phyloP scores from a whole-genome alignment of 495 filamentous ascomycete genomes.

The Evernia prunastri region DNA sequence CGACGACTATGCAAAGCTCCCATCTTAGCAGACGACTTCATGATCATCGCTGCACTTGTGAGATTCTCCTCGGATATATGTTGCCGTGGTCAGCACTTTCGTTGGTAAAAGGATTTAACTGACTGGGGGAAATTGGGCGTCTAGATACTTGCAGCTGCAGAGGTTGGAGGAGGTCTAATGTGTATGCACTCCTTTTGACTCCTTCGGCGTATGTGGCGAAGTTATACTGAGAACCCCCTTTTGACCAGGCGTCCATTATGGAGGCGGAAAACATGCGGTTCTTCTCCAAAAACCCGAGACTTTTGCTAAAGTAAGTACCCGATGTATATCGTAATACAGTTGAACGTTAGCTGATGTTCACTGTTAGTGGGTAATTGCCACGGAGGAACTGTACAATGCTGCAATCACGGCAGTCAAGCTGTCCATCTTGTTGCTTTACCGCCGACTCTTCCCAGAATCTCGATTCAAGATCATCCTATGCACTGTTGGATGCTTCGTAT shows the following conservation, averaged over 20 bases:
- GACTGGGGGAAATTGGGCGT: not conserved
- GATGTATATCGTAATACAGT: not conserved
- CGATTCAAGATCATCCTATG: slow-evolving; percentile 27
- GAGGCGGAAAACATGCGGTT: slow-evolving; percentile 18
- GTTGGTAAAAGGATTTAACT: not conserved
- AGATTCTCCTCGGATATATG: not conserved
- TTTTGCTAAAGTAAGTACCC: slow-evolving; percentile 20
- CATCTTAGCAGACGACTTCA: slow-evolving; percentile 40
- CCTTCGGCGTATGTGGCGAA: slow-evolving; percentile 2
- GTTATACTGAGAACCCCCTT: not conserved
- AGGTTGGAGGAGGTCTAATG: not conserved
- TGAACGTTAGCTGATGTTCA: not conserved
- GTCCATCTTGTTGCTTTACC: slow-evolving; percentile 38
- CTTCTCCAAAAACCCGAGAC: slow-evolving; percentile 11
- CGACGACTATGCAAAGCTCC: slow-evolving; percentile 36
- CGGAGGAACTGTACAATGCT: slow-evolving; percentile 33
- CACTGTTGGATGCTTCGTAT: slow-evolving; percentile 25
- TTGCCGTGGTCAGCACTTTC: not conserved
- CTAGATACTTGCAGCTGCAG: not conserved
- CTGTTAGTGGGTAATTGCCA: slow-evolving; percentile 24
- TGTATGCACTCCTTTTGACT: slow-evolving; percentile 8
- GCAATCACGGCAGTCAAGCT: slow-evolving; percentile 37
- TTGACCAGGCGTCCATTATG: slow-evolving; percentile 15
- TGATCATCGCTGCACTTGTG: slow-evolving; percentile 25
- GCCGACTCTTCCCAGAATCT: slow-evolving; percentile 31